Evolutionary conservation across 2,329 filamentous ascomycete species (phyloP).

Genomic region (Periconia macrospinosa): DNA sequence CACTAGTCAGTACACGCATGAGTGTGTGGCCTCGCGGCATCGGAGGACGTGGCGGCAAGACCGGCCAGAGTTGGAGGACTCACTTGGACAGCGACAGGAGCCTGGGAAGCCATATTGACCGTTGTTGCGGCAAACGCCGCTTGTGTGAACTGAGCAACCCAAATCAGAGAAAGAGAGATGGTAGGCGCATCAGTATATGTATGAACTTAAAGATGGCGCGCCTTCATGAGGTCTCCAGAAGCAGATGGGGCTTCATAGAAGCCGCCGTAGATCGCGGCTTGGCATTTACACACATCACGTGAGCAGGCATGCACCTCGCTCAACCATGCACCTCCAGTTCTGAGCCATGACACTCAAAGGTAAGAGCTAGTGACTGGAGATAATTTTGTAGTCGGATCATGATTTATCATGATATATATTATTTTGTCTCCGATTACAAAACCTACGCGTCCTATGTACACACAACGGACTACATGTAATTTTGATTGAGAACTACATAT

Average conservation of each 20-base stretch:
- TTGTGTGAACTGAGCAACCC: conserved; percentile 15
- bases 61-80: conserved; percentile 22
- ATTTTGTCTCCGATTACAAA: too few relatives aligned
- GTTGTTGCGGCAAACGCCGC: conserved; percentile 37
- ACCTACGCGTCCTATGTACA: too few relatives aligned
- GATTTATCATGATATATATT: too few relatives aligned
- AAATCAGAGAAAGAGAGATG: conserved; percentile 19
- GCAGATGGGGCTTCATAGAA: conserved; percentile 16
- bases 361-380: too few relatives aligned
- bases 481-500: too few relatives aligned
- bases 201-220: conserved; percentile 18
- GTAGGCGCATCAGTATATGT: conserved; percentile 19
- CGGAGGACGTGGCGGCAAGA: conserved; percentile 24
- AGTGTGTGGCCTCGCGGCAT: conserved; percentile 22
- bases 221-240: conserved; percentile 22
- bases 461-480: too few relatives aligned
- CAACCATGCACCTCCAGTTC: background rate
- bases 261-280: background rate
- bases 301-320: background rate
- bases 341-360: too few relatives aligned
- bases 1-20: conserved; percentile 16
- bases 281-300: background rate
- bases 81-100: conserved; percentile 52
- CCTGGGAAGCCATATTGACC: conserved; percentile 55
- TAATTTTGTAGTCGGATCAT: too few relatives aligned